Percentiles rank a stretch among this genome's conserved stretches.
These are phyloP conservation scores for Hibiscus tridactylites DNA, from an alignment of 345 rosid genomes.

Conservation along the genomic window DNA sequence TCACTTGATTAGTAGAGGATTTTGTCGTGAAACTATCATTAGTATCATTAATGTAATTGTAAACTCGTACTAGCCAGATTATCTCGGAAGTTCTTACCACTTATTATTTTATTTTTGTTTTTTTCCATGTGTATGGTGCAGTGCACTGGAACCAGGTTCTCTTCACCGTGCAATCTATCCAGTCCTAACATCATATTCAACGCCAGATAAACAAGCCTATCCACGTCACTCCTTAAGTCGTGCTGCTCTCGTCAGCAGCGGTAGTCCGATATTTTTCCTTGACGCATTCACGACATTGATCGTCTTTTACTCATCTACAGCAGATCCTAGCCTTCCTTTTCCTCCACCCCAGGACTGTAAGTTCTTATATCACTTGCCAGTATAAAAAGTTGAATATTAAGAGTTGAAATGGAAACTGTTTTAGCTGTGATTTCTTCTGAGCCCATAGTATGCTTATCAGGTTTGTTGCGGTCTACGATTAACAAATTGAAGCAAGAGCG, in stretches of 20 bases:
- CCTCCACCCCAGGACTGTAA: constrained; percentile 98
- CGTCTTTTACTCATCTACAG: constrained; percentile 86
- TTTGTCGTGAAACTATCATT: neutral
- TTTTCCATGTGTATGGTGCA: constrained; percentile 27
- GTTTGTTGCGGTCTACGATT: constrained; percentile 65
- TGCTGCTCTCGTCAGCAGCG: constrained; percentile 82
- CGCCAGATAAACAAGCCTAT: constrained; percentile 83
- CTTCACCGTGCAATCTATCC: constrained; percentile 91
- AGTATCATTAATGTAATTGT: neutral
- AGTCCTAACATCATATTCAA: constrained; percentile 57
- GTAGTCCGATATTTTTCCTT: constrained; percentile 91
- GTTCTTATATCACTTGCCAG: constrained; percentile 16
- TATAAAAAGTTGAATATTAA: neutral
- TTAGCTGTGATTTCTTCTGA: neutral
- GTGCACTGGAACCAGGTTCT: constrained; percentile 82
- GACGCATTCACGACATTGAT: constrained; percentile 85
- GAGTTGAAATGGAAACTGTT: neutral
- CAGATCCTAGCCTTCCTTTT: constrained; percentile 76
- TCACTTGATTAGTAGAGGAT: neutral
- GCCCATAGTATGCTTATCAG: constrained; percentile 22
- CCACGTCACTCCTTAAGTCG: constrained; percentile 94
- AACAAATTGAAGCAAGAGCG: constrained; percentile 90
- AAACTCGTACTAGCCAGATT: neutral
- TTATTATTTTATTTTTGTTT: neutral
- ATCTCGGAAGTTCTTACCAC: neutral